Evolutionary conservation across 176 grass and related monocot genomes (phyloP).

Genomic region (Zizania latifolia): DNA sequence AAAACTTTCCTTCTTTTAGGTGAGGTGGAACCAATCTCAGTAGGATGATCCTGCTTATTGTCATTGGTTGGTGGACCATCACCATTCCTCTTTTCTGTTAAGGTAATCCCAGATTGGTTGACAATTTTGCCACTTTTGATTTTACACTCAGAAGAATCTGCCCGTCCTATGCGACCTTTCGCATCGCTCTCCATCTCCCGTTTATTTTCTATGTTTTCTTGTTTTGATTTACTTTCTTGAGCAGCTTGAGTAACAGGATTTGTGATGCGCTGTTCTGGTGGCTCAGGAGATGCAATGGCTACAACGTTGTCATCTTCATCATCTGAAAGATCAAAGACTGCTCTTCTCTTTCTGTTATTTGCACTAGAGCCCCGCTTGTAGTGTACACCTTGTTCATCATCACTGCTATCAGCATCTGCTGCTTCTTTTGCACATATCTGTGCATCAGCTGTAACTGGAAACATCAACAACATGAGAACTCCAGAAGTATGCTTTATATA

Average conservation of each 20-base stretch:
- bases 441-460: slow-evolving; percentile 82
- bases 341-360: slow-evolving; percentile 70
- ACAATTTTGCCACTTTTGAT: slow-evolving; percentile 29
- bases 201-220: slow-evolving; percentile 44
- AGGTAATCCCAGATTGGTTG: slow-evolving; percentile 52
- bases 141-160: slow-evolving; percentile 38
- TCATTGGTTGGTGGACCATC: slow-evolving; percentile 20
- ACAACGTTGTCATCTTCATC: slow-evolving; percentile 68
- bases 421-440: slow-evolving; percentile 92
- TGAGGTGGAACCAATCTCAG: slow-evolving; percentile 36
- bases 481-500: neutral
- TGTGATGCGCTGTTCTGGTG: slow-evolving; percentile 22
- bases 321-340: slow-evolving; percentile 74
- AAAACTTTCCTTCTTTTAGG: slow-evolving; percentile 88
- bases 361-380: slow-evolving; percentile 46
- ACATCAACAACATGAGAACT: slow-evolving; percentile 12
- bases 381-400: slow-evolving; percentile 56
- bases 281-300: slow-evolving; percentile 66
- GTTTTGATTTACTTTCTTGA: slow-evolving; percentile 29
- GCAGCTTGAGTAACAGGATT: slow-evolving; percentile 17
- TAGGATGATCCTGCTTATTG: slow-evolving; percentile 40
- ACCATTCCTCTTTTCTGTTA: slow-evolving; percentile 45
- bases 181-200: slow-evolving; percentile 13
- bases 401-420: slow-evolving; percentile 46
- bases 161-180: slow-evolving; percentile 19